These are phyloP conservation scores for Amoeboaphelidium protococcarum DNA, from an alignment of 371 early-diverging fungal species.

Conservation along the genomic window DNA sequence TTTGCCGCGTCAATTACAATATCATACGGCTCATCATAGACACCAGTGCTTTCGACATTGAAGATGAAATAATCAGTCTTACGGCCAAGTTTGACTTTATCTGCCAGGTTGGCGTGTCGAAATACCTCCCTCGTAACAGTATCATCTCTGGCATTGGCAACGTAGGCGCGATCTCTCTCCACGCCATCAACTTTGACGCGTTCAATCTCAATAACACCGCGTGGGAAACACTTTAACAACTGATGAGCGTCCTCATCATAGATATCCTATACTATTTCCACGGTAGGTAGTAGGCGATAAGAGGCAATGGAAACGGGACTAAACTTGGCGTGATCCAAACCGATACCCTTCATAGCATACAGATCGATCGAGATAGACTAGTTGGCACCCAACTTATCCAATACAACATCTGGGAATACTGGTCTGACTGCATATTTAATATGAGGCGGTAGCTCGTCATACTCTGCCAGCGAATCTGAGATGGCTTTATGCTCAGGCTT, in stretches of 20 bases:
- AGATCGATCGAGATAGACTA: constrained; percentile 64
- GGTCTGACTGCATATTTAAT: constrained; percentile 48
- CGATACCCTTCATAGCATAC: constrained; percentile 78
- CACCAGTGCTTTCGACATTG: background rate
- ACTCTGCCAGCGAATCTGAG: constrained; percentile 18
- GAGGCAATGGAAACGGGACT: constrained; percentile 94
- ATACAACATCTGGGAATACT: constrained; percentile 65
- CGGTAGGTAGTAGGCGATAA: constrained; percentile 82
- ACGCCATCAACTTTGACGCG: too few relatives aligned
- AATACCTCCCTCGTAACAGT: constrained; percentile 87
- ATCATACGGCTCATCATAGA: background rate
- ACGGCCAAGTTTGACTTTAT: constrained; percentile 65
- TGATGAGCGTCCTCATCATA: constrained; percentile 58
- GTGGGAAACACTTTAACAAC: constrained; percentile 68
- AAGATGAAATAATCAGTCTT: constrained; percentile 87
- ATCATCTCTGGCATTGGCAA: constrained; percentile 78
- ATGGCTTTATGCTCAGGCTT: constrained; percentile 56
- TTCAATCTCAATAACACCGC: constrained; percentile 64
- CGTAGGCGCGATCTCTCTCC: constrained; percentile 40
- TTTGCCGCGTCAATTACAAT: background rate
- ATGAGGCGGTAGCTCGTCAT: too few relatives aligned
- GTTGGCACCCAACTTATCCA: constrained; percentile 84
- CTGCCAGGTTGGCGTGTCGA: constrained; percentile 72
- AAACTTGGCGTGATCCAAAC: constrained; percentile 94
- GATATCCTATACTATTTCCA: constrained; percentile 59